Base-by-base conservation (phyloP, 2,329 filamentous ascomycete species). In the Pestalotiopsis sp. region DNA sequence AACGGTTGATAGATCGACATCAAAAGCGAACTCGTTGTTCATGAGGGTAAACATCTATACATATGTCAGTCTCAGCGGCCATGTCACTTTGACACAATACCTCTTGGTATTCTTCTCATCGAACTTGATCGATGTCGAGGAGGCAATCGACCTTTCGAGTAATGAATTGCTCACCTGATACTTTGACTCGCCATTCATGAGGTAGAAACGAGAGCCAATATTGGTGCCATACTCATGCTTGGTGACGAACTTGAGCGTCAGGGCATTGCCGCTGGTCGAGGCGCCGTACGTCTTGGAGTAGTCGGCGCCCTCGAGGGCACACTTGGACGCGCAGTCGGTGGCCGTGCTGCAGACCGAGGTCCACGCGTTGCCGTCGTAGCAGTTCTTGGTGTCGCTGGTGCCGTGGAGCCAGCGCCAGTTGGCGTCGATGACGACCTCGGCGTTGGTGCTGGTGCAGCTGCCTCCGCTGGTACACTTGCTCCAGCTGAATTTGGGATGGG, bases 21-120 rank as follows among this genome's bases (percentile, higher is more conserved):
- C 88, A 71, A 91, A 90, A 45, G 87, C 85, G 77, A 91, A 87
- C 76, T 91, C 89, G 74, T 87, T 83, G 79, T 86, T 86, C 71
- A 85, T 81, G 66, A 90, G 81, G 68, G 86, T 83, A 80, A 91
- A 87, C 70, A 85, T 83, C 79, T 59, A 23, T 14, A 27, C 23
- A 11, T 25, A 2, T 59, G 4, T 59, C 6, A 59, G 57, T 2
- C 6, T 11, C 45, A n/a, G 45, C 45, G 9, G 45, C 9, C 7
- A 49, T n/a, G 45, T 5, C 45, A 9, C 45, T 20, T 52, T n/a
- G 45, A n/a, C 0, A 5, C 3, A 20, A 20, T 9, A 20, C 17
- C 3, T 17, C 5, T n/a, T n/a, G 31, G 1, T 52, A 9, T 9
- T 20, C 45, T 49, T 14, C 6, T 13, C 13, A 17, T 13, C 17